Evolutionary conservation across 2,329 filamentous ascomycete species (phyloP).

Genomic region (Hypomyces perniciosus): DNA sequence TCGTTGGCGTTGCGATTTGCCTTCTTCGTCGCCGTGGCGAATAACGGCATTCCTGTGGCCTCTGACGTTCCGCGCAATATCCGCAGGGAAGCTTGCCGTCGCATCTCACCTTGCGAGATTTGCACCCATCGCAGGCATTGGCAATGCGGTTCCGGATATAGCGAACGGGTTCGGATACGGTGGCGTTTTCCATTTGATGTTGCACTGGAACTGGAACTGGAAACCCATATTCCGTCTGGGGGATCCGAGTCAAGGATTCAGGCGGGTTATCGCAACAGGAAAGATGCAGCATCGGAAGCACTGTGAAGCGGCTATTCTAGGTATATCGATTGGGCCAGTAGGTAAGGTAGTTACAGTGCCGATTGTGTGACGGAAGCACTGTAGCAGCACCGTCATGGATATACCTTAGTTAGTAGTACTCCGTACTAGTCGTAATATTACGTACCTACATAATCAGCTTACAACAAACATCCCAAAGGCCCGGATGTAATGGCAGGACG

Average conservation of each 20-base stretch:
- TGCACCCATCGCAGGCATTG: slow-evolving; percentile 51
- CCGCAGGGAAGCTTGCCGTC: slow-evolving; percentile 48
- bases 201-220: not conserved
- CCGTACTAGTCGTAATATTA: not conserved
- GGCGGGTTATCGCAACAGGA: not conserved
- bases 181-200: slow-evolving; percentile 2
- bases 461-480: too few relatives aligned
- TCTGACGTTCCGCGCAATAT: slow-evolving; percentile 41
- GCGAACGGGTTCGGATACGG: slow-evolving; percentile 3
- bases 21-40: slow-evolving; percentile 38
- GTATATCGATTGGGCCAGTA: not conserved
- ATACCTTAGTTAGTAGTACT: too few relatives aligned
- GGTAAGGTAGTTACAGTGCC: not conserved
- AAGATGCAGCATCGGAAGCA: slow-evolving; percentile 4
- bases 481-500: too few relatives aligned
- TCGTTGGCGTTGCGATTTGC: slow-evolving; percentile 13
- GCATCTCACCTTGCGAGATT: slow-evolving; percentile 50
- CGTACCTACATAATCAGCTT: too few relatives aligned
- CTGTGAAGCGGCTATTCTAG: slow-evolving; percentile 2
- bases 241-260: not conserved
- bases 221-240: not conserved
- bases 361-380: not conserved
- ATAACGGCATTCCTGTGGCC: slow-evolving; percentile 41
- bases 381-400: not conserved
- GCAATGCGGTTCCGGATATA: slow-evolving; percentile 40